phyloP scores from a whole-genome alignment of 192 early-diverging fungal genomes.

The Helicostylum pulchrum region DNA sequence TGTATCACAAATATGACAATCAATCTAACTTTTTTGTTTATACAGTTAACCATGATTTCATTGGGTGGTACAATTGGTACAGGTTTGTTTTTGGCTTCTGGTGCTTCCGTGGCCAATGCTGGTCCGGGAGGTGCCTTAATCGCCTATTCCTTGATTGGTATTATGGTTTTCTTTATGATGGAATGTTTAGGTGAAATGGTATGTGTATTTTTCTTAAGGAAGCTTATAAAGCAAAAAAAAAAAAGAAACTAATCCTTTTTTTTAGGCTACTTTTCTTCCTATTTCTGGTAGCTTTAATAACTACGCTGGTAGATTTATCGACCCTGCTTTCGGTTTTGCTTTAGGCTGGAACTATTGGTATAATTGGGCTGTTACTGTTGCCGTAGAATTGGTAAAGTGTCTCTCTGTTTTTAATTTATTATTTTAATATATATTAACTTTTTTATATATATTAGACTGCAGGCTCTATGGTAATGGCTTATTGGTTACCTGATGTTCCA shows the following conservation, averaged over 20 bases:
- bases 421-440: constrained; percentile 33
- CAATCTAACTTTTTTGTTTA: background rate
- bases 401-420: background rate
- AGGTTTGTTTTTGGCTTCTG: constrained; percentile 82
- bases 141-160: constrained; percentile 68
- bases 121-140: constrained; percentile 79
- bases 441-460: constrained; percentile 51
- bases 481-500: constrained; percentile 42
- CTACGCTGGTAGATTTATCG: constrained; percentile 76
- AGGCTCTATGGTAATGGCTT: constrained; percentile 76
- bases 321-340: constrained; percentile 79
- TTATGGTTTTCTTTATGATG: constrained; percentile 72
- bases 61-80: constrained; percentile 79
- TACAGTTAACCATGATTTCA: constrained; percentile 49
- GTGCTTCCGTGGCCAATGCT: constrained; percentile 65
- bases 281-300: constrained; percentile 80
- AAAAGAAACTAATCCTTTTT: background rate
- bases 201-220: background rate
- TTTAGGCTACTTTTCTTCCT: constrained; percentile 70
- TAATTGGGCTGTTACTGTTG: constrained; percentile 39
- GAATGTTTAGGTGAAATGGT: constrained; percentile 82
- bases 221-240: background rate
- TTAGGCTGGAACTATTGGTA: constrained; percentile 60
- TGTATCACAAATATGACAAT: background rate
- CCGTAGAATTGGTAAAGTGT: constrained; percentile 16